These are phyloP conservation scores for Punica granatum DNA, from an alignment of 345 rosid genomes.

Conservation along the genomic window DNA sequence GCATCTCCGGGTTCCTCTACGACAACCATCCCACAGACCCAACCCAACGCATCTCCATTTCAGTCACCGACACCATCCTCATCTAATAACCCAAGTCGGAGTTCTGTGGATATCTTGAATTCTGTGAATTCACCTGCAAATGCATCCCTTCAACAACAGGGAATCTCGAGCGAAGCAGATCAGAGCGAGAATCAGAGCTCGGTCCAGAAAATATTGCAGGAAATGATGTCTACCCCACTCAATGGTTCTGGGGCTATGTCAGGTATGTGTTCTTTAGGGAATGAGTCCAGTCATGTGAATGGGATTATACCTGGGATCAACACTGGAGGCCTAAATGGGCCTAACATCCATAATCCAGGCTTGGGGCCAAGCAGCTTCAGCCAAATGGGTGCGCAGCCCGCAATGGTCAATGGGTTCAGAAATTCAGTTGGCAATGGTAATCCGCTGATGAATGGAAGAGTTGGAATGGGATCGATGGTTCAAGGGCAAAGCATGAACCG, in stretches of 20 bases:
- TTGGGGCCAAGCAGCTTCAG: conserved; percentile 31
- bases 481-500: conserved; percentile 32
- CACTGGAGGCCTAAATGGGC: conserved; percentile 27
- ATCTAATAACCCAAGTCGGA: conserved; percentile 35
- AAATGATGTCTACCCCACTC: conserved; percentile 40
- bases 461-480: conserved; percentile 24
- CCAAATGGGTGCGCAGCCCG: conserved; percentile 26
- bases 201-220: conserved; percentile 52
- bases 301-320: conserved; percentile 26
- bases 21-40: conserved; percentile 30
- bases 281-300: conserved; percentile 26
- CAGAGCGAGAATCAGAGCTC: conserved; percentile 39
- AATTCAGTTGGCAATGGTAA: conserved; percentile 24
- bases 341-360: conserved; percentile 15
- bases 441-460: conserved; percentile 27
- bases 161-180: conserved; percentile 35
- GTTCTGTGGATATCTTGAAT: conserved; percentile 20
- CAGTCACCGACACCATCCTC: conserved; percentile 38
- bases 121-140: conserved; percentile 31
- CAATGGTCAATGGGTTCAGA: conserved; percentile 34
- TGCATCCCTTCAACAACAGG: conserved; percentile 29
- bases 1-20: conserved; percentile 47
- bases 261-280: conserved; percentile 29
- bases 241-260: conserved; percentile 30
- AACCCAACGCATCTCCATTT: conserved; percentile 33